Base-by-base conservation (phyloP, 257 asterid genomes). In the Primulina huaijiensis region DNA sequence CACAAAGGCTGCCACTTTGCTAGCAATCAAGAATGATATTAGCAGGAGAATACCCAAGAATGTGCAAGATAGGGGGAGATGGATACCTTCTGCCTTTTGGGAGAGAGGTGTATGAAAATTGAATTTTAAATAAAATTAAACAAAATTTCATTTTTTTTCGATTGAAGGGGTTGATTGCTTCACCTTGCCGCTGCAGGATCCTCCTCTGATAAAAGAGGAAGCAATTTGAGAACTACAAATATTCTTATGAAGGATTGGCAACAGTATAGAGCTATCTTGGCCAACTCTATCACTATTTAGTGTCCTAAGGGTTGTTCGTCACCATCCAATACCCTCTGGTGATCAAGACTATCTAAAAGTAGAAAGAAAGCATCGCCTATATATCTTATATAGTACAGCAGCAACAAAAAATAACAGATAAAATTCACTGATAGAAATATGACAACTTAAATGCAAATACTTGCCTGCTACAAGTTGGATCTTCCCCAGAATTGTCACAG, bases 401-500 rank as follows among this genome's bases (percentile, higher is more conserved):
- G 17, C 25, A 64, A 61, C 25, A 6, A 38, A 56, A 38, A 33
- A 30, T 34, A 58, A 33, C 6, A 68, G 35, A 40, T 16, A n/a
- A 31, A 68, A 72, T 60, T 43, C 69, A 29, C 8, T 46, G 68
- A 43, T 34, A 31, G 43, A 27, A 17, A 60, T 21, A 5, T 60
- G 20, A 52, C 6, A n/a, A 56, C 34, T 64, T 1, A 33, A 25
- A 52, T 68, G 52, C 9, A 30, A 68, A 70, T 62, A 77, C 80
- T 74, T 78, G 81, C 99, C 99, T 91, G 95, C 98, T 88, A 82
- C 99, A 94, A 58, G 85, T 82, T 35, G 99, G 96, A 78, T 94
- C 99, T 82, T 94, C 99, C 53, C 99, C 99, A 25, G 99, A 94
- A 76, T 75, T 83, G 78, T 91, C 99, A 60, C 99, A 94, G 67